Evolutionary conservation across 1,284 basidiomycete genomes (phyloP), one percentile per base, ranked within the genome.

Genomic region (Fistulinella staudtii): DNA sequence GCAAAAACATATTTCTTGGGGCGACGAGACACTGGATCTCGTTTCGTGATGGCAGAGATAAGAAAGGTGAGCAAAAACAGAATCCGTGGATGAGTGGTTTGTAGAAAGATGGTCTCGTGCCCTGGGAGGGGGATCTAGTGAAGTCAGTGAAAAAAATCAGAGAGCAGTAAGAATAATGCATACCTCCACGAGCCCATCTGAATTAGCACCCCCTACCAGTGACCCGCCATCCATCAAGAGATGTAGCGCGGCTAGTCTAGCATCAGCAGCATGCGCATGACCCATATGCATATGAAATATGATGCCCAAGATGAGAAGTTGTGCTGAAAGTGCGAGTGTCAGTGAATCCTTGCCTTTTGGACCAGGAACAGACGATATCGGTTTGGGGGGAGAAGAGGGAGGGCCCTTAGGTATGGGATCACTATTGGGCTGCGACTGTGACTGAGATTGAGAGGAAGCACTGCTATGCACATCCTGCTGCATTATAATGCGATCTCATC

Each of bases 1-100:
- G 83, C 79, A 64, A 86, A 89, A 0, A 84, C 68, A 41, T 76
- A 79, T 47, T 82, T 73, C 63, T 82, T 84, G 3, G 85, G 85
- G 46, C 77, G 82, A 15, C 84, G 71, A 25, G 85, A 86, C 0
- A 82, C 76, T 0, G 80, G 75, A 55, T 89, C 85, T 11, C 82
- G 76, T 54, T 85, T 85, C 1, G 82, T 75, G 1, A 77, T 65
- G 9, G 75, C 74, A 51, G 78, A 82, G 21, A 85, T 66, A 7
- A 88, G 73, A 60, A 82, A 87, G 0, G 76, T 79, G 5, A 88
- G 68, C 15, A 77, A 60, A 48, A 79, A 80, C 0, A 88, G 56
- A 5, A 82, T 63, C 3, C 79, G 74, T 0, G 86, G 85, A 52
- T 85, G 84, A 5, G 84, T 86, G 2, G 73, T 72, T 39, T 77